phyloP scores from a whole-genome alignment of 2,329 filamentous ascomycete species.

The Phyllosticta ampelicida region DNA sequence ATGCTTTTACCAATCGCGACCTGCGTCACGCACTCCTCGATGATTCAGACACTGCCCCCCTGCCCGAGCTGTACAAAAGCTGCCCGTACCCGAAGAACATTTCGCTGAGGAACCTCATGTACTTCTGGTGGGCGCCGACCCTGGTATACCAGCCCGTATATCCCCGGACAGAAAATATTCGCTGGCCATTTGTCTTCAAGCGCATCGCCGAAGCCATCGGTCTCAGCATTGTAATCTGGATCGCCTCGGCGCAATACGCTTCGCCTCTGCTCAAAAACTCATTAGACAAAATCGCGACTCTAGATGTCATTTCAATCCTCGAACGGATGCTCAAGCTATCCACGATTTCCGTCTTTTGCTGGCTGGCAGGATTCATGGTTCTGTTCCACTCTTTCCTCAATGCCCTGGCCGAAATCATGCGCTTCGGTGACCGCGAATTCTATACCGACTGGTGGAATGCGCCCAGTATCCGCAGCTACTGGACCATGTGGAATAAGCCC shows the following conservation, averaged over 20 bases:
- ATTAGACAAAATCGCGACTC: slow-evolving; percentile 69
- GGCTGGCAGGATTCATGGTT: slow-evolving; percentile 95
- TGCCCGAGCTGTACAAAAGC: slow-evolving; percentile 70
- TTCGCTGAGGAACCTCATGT: slow-evolving; percentile 74
- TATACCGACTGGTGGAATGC: slow-evolving; percentile 97
- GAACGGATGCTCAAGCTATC: slow-evolving; percentile 91
- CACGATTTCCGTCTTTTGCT: slow-evolving; percentile 90
- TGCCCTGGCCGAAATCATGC: slow-evolving; percentile 77
- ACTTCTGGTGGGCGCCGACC: slow-evolving; percentile 98
- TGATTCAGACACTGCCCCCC: slow-evolving; percentile 34
- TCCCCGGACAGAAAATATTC: slow-evolving; percentile 67
- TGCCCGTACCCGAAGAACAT: slow-evolving; percentile 90
- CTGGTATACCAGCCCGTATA: slow-evolving; percentile 96
- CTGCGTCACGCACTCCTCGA: slow-evolving; percentile 83
- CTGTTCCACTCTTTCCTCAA: slow-evolving; percentile 91
- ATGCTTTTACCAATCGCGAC: slow-evolving; percentile 93
- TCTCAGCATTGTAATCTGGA: slow-evolving; percentile 85
- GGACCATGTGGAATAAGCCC: slow-evolving; percentile 95
- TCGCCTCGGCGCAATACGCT: slow-evolving; percentile 88
- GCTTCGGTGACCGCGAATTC: slow-evolving; percentile 87
- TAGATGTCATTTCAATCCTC: slow-evolving; percentile 71
- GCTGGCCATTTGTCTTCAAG: slow-evolving; percentile 83
- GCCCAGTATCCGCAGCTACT: slow-evolving; percentile 71
- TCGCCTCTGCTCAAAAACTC: slow-evolving; percentile 83
- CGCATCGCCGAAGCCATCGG: slow-evolving; percentile 66